Base-by-base conservation (phyloP, 805 yeast species). In the Metschnikowia vanudenii region DNA sequence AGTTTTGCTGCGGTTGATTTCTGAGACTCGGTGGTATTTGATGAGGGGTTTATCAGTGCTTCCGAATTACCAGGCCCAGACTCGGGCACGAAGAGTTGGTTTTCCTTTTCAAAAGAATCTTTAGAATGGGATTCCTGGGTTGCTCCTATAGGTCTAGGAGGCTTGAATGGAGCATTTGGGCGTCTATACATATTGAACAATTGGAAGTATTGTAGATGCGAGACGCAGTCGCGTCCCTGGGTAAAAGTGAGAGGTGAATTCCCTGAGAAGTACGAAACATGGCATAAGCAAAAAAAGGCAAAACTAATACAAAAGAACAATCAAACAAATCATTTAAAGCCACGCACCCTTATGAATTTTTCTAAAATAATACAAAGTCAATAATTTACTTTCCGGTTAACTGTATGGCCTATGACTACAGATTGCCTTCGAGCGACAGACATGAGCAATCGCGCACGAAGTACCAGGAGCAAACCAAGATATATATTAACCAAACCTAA, bases 91-190 rank as follows among this genome's bases (percentile, higher is more conserved):
- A 41, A 45, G 26, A 44, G 43, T 7, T 18, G 32, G 13, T 18
- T 20, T 4, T 39, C 33, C 5, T 30, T 22, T 16, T 39, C 30
- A 16, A 13, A 14, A 14, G 37, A n/a, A 30, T 13, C 36, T 5
- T 14, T 11, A 1, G 30, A 4, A n/a, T 36, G 17, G 20, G 10
- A 22, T 3, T 17, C n/a, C 16, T 22, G 20, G 17, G 36, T 33
- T 12, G 17, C 13, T 10, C 12, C 19, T 20, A 55, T 19, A 24
- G 50, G 53, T 18, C 80, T 57, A 6, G 82, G 83, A 9, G 81
- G 76, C 53, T 71, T 79, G 63, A 79, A 79, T 1, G 82, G 82
- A 37, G 78, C 76, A 50, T 75, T 71, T 26, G 57, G 53, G 10
- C 59, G 50, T 45, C 46, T 49, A 38, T 54, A 57, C 63, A 59